A percentile compares a stretch with the other conserved stretches of the same genome.
These are phyloP conservation scores for Coelastrella sp. DNA, from an alignment of 139 green algal genomes.

Conservation along the genomic window DNA sequence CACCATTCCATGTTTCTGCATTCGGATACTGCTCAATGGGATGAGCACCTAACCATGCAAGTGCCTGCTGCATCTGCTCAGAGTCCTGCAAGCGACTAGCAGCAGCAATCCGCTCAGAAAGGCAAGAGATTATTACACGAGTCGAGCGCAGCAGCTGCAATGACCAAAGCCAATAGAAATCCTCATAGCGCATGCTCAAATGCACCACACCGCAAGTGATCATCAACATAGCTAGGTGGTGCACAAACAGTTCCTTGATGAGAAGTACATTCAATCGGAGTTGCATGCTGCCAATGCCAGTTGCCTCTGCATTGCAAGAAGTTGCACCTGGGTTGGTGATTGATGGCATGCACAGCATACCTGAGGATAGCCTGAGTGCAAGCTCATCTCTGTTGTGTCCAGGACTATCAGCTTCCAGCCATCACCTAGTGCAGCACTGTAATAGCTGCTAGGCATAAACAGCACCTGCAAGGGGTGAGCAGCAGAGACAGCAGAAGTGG, in stretches of 20 bases:
- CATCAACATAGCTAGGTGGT: too few relatives aligned
- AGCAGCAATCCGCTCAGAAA: too few relatives aligned
- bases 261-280: too few relatives aligned
- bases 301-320: background rate
- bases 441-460: conserved; percentile 60
- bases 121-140: background rate
- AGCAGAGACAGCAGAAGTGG: background rate
- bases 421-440: conserved; percentile 42
- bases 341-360: background rate
- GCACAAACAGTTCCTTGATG: too few relatives aligned
- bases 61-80: conserved; percentile 55
- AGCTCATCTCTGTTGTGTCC: conserved; percentile 82
- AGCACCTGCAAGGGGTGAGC: conserved; percentile 33
- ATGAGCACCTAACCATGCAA: conserved; percentile 58
- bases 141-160: background rate
- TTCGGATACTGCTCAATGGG: conserved; percentile 60
- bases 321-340: too few relatives aligned
- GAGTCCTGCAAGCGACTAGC: conserved; percentile 44
- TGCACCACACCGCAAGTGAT: too few relatives aligned
- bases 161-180: too few relatives aligned
- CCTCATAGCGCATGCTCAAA: too few relatives aligned
- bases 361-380: conserved; percentile 55
- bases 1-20: conserved; percentile 77
- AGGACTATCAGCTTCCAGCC: conserved; percentile 79
- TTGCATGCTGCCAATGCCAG: background rate